A percentile compares a stretch with the other conserved stretches of the same genome.
These are phyloP conservation scores for Camillea tinctor DNA, from an alignment of 2,329 filamentous ascomycete genomes.

Conservation along the genomic window DNA sequence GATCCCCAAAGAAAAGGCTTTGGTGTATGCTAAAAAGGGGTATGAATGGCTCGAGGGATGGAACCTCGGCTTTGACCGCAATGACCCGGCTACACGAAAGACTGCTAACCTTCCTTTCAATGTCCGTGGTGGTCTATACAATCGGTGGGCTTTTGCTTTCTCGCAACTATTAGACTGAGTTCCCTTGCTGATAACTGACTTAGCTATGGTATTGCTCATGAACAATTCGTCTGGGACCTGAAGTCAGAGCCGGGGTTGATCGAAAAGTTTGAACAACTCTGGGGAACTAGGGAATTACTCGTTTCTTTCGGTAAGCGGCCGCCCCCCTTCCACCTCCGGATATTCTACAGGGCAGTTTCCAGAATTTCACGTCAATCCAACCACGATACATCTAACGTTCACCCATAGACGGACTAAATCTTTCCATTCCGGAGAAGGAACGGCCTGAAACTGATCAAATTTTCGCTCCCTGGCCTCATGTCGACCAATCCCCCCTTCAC, in stretches of 20 bases:
- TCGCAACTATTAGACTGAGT: no score
- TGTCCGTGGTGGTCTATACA: slow-evolving; percentile 34
- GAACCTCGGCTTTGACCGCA: slow-evolving; percentile 27
- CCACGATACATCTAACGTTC: no score
- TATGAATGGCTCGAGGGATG: slow-evolving; percentile 16
- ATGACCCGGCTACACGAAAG: slow-evolving; percentile 38
- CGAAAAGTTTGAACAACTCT: slow-evolving; percentile 45
- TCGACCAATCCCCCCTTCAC: slow-evolving; percentile 43
- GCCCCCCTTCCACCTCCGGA: no score
- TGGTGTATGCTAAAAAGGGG: slow-evolving; percentile 18
- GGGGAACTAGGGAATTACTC: slow-evolving; percentile 44
- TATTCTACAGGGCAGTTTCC: no score
- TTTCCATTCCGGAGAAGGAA: slow-evolving; percentile 37
- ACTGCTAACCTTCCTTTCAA: slow-evolving; percentile 35
- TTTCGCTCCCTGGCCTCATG: slow-evolving; percentile 43
- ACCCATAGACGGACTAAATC: slow-evolving; percentile 38
- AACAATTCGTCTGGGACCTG: slow-evolving; percentile 49
- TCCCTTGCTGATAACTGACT: no score
- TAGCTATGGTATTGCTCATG: slow-evolving; percentile 45
- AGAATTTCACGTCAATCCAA: no score
- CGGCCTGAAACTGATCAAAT: slow-evolving; percentile 33
- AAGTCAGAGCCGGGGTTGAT: slow-evolving; percentile 47
- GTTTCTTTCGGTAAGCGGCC: slow-evolving; percentile 41
- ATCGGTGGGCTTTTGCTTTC: no score
- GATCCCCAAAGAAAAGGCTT: slow-evolving; percentile 17